Base-by-base conservation (phyloP, 2,329 filamentous ascomycete species). In the Hypoxylon sp. region DNA sequence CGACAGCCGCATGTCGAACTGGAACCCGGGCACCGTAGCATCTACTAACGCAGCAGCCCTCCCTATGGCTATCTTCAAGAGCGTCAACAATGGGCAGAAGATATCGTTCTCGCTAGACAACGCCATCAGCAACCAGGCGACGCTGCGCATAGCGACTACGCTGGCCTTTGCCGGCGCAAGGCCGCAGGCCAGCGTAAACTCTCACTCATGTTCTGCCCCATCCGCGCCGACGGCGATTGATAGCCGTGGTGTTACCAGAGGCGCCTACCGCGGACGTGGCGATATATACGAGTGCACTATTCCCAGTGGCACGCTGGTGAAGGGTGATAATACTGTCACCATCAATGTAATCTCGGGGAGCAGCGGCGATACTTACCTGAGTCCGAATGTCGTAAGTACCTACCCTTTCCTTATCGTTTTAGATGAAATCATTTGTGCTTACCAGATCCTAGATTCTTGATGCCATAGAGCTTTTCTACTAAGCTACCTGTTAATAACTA, bases 11-110 rank as follows among this genome's bases (percentile, higher is more conserved):
- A 88, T 88, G 86, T 78, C 78, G 2, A 77, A 78, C 5, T 88
- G 86, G 86, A 81, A 80, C 1, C 80, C 85, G 0, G 73, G 81
- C 7, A 87, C 84, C 2, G 84, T 87, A 1, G 85, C 85, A 11
- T 81, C 80, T 3, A 84, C 82, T 4, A 71, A 77, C 2, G 72
- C 82, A 1, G 78, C 79, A 3, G 80, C 82, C 11, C 86, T 88
- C 65, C 87, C 87, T 1, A 89, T 89, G 87, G 86, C 87, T 1
- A 76, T 88, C 9, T 86, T 86, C 74, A 83, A 85, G 67, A 85
- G 82, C 1, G 86, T 88, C 71, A 83, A 82, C 36, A 68, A 76
- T 66, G 75, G 73, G 4, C 72, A 74, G 60, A 68, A 66, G 59
- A 75, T 76, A 66, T 70, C 63, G 49, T 87, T 89, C 70, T 80